These are phyloP conservation scores for Hyaloscypha variabilis DNA, from an alignment of 495 filamentous ascomycete genomes.

Conservation along the genomic window DNA sequence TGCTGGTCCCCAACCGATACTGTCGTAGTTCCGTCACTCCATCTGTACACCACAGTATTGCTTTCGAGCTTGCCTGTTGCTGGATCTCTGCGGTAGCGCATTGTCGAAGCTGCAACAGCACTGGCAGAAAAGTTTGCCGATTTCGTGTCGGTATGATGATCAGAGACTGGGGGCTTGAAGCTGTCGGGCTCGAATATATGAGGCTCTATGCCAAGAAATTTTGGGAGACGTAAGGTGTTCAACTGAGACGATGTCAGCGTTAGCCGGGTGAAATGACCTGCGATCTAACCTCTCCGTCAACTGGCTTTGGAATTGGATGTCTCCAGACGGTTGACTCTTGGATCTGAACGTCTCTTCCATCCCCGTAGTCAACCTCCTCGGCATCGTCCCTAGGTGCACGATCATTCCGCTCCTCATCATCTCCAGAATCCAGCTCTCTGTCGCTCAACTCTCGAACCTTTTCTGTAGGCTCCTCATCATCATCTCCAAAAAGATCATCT, in stretches of 20 bases:
- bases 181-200: slow-evolving; percentile 71
- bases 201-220: slow-evolving; percentile 77
- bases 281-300: slow-evolving; percentile 60
- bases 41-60: slow-evolving; percentile 32
- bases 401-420: slow-evolving; percentile 55
- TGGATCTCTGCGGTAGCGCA: slow-evolving; percentile 31
- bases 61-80: slow-evolving; percentile 31
- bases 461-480: slow-evolving; percentile 37
- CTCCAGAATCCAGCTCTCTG: slow-evolving; percentile 79
- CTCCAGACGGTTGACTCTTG: slow-evolving; percentile 61
- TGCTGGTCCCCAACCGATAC: slow-evolving; percentile 73
- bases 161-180: slow-evolving; percentile 62
- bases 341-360: slow-evolving; percentile 55
- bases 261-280: slow-evolving; percentile 5
- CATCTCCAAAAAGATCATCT: slow-evolving; percentile 70
- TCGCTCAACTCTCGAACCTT: slow-evolving; percentile 55
- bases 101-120: slow-evolving; percentile 63
- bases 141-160: slow-evolving; percentile 41
- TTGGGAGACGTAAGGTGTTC: slow-evolving; percentile 76
- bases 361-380: slow-evolving; percentile 44
- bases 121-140: slow-evolving; percentile 52
- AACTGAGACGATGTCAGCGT: slow-evolving; percentile 50
- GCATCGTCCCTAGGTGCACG: slow-evolving; percentile 41
- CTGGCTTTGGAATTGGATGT: slow-evolving; percentile 71
- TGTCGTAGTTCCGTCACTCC: slow-evolving; percentile 48